Evolutionary conservation across 1,284 basidiomycete genomes (phyloP).

Genomic region (Pholiota adiposa): DNA sequence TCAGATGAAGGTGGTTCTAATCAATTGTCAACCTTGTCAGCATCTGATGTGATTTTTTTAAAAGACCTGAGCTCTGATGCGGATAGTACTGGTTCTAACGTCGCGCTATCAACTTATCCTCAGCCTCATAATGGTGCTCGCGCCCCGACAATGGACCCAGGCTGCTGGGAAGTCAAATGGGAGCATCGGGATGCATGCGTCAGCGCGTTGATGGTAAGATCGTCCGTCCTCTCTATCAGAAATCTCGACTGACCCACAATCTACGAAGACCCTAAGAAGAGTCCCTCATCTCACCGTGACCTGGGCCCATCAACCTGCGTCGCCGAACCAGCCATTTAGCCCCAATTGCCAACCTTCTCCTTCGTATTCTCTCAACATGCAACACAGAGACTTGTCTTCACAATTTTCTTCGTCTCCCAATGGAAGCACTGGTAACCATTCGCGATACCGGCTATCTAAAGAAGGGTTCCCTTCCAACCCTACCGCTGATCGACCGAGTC

Average conservation of each 20-base stretch:
- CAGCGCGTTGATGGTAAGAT: conserved; percentile 63
- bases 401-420: background rate
- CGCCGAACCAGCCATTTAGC: conserved; percentile 21
- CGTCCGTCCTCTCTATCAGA: conserved; percentile 14
- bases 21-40: background rate
- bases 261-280: conserved; percentile 60
- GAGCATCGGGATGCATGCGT: conserved; percentile 73
- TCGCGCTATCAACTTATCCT: conserved; percentile 36
- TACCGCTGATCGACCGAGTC: background rate
- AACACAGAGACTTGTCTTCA: conserved; percentile 4
- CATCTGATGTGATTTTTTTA: background rate
- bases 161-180: conserved; percentile 80
- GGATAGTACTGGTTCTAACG: background rate
- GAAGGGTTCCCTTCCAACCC: background rate
- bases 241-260: background rate
- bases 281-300: conserved; percentile 75
- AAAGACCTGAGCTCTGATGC: background rate
- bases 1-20: conserved; percentile 2
- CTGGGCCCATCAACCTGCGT: conserved; percentile 68
- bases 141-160: conserved; percentile 54
- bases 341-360: conserved; percentile 19
- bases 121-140: conserved; percentile 60
- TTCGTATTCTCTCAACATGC: conserved; percentile 30
- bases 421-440: background rate
- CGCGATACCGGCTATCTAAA: background rate